Conservation (phyloP, 1,284 basidiomycete species). For the Ceratobasidium sp. region DNA sequence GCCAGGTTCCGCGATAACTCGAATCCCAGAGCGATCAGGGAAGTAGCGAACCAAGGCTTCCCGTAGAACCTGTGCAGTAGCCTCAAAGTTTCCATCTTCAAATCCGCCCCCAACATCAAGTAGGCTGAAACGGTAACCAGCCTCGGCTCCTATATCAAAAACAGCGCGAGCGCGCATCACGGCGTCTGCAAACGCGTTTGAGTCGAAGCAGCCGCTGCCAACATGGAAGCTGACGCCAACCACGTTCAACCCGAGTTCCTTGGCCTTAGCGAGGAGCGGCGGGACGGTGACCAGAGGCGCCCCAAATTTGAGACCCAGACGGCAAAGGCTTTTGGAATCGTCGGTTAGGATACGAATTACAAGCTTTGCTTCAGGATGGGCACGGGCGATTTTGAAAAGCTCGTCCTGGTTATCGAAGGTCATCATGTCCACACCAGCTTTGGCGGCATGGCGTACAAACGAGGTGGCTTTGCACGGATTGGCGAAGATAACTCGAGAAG, state of each 20-base stretch:
- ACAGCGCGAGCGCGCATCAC: slow-evolving; percentile 83
- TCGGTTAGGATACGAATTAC: slow-evolving; percentile 96
- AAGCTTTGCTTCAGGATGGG: slow-evolving; percentile 85
- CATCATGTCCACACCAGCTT: slow-evolving; percentile 87
- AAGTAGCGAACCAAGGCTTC: slow-evolving; percentile 85
- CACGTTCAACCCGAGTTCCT: slow-evolving; percentile 84
- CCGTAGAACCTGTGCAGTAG: slow-evolving; percentile 78
- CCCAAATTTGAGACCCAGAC: slow-evolving; percentile 97
- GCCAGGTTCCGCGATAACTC: slow-evolving; percentile 96
- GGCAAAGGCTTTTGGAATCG: slow-evolving; percentile 93
- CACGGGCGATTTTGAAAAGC: slow-evolving; percentile 91
- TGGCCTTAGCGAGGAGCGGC: slow-evolving; percentile 80
- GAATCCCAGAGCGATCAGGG: slow-evolving; percentile 74
- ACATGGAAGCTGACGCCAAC: slow-evolving; percentile 99
- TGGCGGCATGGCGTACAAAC: slow-evolving; percentile 88
- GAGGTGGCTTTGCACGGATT: slow-evolving; percentile 99
- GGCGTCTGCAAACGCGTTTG: slow-evolving; percentile 89
- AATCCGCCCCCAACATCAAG: slow-evolving; percentile 98
- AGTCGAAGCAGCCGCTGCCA: slow-evolving; percentile 95
- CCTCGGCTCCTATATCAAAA: slow-evolving; percentile 88
- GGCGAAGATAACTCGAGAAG: slow-evolving; percentile 92
- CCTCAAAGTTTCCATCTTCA: slow-evolving; percentile 88
- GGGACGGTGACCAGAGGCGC: slow-evolving; percentile 88
- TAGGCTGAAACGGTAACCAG: slow-evolving; percentile 84
- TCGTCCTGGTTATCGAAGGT: slow-evolving; percentile 99